These are phyloP conservation scores for Russula emetica DNA, from an alignment of 768 basidiomycete genomes.

Conservation along the genomic window DNA sequence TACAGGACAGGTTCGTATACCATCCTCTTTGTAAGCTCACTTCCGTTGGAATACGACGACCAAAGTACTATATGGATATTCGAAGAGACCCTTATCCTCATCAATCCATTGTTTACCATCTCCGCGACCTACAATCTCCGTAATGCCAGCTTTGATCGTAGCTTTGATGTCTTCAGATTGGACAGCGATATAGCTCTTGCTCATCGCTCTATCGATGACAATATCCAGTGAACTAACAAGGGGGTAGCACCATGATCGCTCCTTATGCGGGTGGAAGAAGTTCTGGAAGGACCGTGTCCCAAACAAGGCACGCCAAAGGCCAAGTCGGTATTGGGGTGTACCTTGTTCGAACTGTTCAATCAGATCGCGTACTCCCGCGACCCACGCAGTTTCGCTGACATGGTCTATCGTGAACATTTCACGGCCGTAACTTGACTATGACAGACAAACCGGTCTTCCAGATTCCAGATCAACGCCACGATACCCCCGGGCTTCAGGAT, in stretches of 20 bases:
- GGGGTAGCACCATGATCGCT: slow-evolving; percentile 51
- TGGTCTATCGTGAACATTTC: not conserved
- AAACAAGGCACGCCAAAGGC: slow-evolving; percentile 70
- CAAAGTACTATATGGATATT: slow-evolving; percentile 73
- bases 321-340: slow-evolving; percentile 78
- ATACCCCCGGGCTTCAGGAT: slow-evolving; percentile 73
- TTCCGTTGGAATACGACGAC: slow-evolving; percentile 52
- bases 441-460: slow-evolving; percentile 65
- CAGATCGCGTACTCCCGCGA: slow-evolving; percentile 62
- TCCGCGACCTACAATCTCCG: slow-evolving; percentile 52
- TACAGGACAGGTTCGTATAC: not conserved
- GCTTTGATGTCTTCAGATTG: slow-evolving; percentile 54
- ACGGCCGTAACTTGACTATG: not conserved
- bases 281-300: slow-evolving; percentile 54
- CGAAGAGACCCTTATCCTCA: slow-evolving; percentile 63
- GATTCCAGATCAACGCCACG: slow-evolving; percentile 82
- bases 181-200: slow-evolving; percentile 82
- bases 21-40: slow-evolving; percentile 26
- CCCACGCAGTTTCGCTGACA: slow-evolving; percentile 65
- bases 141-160: slow-evolving; percentile 48
- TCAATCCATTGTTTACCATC: slow-evolving; percentile 74
- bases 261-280: slow-evolving; percentile 56
- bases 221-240: slow-evolving; percentile 51
- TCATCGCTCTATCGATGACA: slow-evolving; percentile 62
- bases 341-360: slow-evolving; percentile 66